Conservation (phyloP, 176 grass and related monocot species). For the Aegilops tauschii region DNA sequence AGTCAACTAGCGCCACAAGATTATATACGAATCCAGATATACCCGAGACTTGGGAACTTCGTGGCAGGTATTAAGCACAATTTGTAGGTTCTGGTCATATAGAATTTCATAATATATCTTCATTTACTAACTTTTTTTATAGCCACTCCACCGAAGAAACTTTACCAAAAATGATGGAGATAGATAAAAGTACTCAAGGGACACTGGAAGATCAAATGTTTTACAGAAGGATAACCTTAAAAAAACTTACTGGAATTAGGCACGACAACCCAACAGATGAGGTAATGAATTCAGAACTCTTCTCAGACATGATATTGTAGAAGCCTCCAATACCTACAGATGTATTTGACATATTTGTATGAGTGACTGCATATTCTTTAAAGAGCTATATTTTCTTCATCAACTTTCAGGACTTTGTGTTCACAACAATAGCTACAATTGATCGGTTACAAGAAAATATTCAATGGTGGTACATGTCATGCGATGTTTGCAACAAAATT, state of each 20-base stretch:
- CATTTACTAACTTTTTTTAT: background rate
- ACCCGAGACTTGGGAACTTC: too few species aligned
- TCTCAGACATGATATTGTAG: background rate
- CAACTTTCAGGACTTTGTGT: background rate
- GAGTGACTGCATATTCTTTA: background rate
- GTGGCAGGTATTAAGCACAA: too few species aligned
- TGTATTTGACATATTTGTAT: background rate
- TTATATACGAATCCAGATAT: too few species aligned
- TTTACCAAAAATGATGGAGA: background rate
- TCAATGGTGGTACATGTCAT: too few species aligned
- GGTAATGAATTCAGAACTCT: background rate
- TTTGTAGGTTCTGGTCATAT: too few species aligned
- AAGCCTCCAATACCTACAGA: background rate
- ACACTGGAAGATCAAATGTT: background rate
- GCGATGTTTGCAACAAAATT: background rate
- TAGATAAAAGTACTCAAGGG: background rate
- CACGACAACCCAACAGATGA: background rate
- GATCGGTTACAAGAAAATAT: background rate
- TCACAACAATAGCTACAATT: background rate
- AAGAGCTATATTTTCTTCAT: background rate
- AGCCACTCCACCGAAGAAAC: background rate
- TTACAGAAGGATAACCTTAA: background rate
- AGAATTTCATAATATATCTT: too few species aligned
- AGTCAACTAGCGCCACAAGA: too few species aligned
- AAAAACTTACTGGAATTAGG: background rate